Evolutionary conservation across 345 rosid species (phyloP), one percentile per base, ranked within the genome.

Genomic region (Mercurialis annua): DNA sequence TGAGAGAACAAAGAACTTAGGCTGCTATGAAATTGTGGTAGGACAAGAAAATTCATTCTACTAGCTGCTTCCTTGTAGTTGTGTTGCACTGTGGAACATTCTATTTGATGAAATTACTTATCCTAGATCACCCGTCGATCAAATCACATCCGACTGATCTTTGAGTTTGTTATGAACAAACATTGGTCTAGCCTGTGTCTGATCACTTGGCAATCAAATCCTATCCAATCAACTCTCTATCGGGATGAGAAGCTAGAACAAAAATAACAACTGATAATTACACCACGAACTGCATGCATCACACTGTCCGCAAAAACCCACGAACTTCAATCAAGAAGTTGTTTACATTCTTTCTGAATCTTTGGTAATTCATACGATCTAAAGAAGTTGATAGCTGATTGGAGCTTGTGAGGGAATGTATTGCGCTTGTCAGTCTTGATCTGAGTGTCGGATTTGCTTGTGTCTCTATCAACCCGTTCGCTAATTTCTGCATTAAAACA

Each of bases 311-410:
- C 67, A 94, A 72, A 73, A 94, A 89, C 71, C 99, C 97, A 48
- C 99, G 87, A 64, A 94, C 99, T 69, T 91, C 92, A n/a, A 89
- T 55, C 66, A 91, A 82, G 78, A 94, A 94, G 76, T 57, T 81
- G 77, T 78, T 85, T 52, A 94, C 80, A 64, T 94, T 94, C 83
- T 91, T 94, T 78, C 99, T 81, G 73, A 94, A 94, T 67, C 96
- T 87, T 78, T 87, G 95, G 86, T 89, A 85, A 77, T 91, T 91
- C 64, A 86, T 69, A 23, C 99, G 99, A 73, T 94, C 95, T 24
- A 94, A 87, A 29, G 86, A 70, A 9, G 85, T 77, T 3, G 96
- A 82, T 15, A 94, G 88, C 82, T 94, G 92, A 68, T 91, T 94
- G 30, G 96, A 76, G 47, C 86, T 91, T 17, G 97, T 90, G 36